Conservation (phyloP, 331 rosid species). For the Telfairia occidentalis region DNA sequence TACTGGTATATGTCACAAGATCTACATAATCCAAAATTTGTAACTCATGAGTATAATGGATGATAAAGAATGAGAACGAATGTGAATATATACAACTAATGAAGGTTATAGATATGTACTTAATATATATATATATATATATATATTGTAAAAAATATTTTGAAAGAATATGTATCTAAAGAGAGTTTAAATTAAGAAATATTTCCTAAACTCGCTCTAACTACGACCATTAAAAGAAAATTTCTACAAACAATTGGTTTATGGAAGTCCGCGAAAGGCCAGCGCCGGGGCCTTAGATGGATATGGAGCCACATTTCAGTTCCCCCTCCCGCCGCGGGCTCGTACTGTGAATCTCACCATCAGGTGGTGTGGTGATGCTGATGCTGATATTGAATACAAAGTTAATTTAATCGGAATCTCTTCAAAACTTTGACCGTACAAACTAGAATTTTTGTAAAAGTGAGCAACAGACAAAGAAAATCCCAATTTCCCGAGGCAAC, state of each 20-base stretch:
- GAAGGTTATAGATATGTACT: too few species aligned
- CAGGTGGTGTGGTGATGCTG: not conserved
- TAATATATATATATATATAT: too few species aligned
- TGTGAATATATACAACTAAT: too few species aligned
- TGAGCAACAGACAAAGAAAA: not conserved
- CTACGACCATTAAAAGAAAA: too few species aligned
- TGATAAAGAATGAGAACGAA: too few species aligned
- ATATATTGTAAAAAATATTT: too few species aligned
- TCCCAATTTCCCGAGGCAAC: not conserved
- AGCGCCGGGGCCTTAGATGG: not conserved
- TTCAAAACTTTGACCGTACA: not conserved
- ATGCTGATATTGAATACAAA: not conserved
- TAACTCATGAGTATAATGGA: too few species aligned
- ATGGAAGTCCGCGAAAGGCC: not conserved
- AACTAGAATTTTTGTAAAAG: not conserved
- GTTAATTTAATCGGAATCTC: not conserved
- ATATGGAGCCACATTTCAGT: not conserved
- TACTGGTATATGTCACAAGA: too few species aligned
- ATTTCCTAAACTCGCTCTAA: too few species aligned
- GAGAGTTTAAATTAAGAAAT: too few species aligned
- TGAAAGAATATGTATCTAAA: too few species aligned
- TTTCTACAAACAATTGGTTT: not conserved
- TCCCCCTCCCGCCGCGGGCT: slow-evolving; percentile 2
- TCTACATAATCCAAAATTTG: too few species aligned
- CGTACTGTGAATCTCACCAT: not conserved